Evolutionary conservation across 495 filamentous ascomycete genomes (phyloP), one percentile per base, ranked within the genome.

Genomic region (Eremomyces bilateralis): DNA sequence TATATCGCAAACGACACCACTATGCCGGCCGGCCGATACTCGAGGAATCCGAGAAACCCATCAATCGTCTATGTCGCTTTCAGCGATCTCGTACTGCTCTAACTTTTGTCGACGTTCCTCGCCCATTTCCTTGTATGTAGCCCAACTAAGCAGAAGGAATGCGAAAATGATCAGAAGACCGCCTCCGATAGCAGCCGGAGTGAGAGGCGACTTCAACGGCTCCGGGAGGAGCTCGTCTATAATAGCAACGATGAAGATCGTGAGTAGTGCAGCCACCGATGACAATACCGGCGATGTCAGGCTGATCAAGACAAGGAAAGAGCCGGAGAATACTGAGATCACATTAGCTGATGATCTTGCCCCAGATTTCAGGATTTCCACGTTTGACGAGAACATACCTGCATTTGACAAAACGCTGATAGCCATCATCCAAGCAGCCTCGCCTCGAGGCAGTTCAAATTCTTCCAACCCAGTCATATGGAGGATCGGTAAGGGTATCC

Each of bases 161-260:
- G 88, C 88, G 1, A 57, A 62, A 40, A 90, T 76, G 47, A 97
- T 97, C 36, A 94, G 48, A 17, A 80, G 38, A 2, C 88, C 84
- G n/a, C 88, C 88, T 6, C 68, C 47, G 2, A 95, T 63, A 3
- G 84, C 74, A 1, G 82, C 74, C 1, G 61, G 48, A 29, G 72
- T 76, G 19, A 93, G 61, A 1, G 76, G 70, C 36, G 69, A 61
- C 17, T 81, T 81, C n/a, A 59, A 38, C 15, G 56, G 56, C 16
- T 48, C 48, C 1, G 77, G 84, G 38, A 76, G 59, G 30, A 80
- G 45, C 78, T 84, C 91, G 51, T 97, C 88, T 21, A 74, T 76
- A 24, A 94, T 63, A 0, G 85, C 85, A 1, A 97, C 85, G 34
- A 94, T 66, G 62, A 97, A 93, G 43, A 97, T 95, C 12, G 88